Conservation (phyloP, 2,329 filamentous ascomycete species). For the Diaporthe nobilis region DNA sequence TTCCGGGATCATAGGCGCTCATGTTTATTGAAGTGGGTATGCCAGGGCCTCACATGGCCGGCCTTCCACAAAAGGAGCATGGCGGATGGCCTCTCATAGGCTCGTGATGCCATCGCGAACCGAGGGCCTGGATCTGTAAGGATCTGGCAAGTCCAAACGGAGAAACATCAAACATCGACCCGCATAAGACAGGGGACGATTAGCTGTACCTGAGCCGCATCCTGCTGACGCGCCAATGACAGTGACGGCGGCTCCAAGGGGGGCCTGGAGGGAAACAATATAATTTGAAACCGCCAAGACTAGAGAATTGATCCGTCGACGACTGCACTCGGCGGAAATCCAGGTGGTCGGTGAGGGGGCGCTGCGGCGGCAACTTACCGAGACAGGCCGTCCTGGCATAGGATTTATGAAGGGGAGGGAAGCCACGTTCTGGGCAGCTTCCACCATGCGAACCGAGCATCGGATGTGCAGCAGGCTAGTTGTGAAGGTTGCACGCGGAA, state of each 20-base stretch:
- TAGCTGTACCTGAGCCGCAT: slow-evolving; percentile 39
- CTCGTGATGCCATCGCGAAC: slow-evolving; percentile 35
- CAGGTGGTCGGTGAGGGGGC: background rate
- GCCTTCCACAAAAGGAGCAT: slow-evolving; percentile 28
- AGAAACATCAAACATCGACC: slow-evolving; percentile 41
- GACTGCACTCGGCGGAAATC: background rate
- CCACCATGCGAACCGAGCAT: slow-evolving; percentile 12
- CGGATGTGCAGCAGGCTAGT: slow-evolving; percentile 7
- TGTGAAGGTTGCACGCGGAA: slow-evolving; percentile 17
- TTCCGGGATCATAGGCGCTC: slow-evolving; percentile 25
- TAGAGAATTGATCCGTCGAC: slow-evolving; percentile 39
- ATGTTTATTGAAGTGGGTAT: slow-evolving; percentile 35
- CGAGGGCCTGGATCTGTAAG: slow-evolving; percentile 27
- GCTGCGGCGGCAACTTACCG: slow-evolving; percentile 15
- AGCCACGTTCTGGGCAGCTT: slow-evolving; percentile 1
- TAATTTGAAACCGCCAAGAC: slow-evolving; percentile 41
- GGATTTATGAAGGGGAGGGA: background rate
- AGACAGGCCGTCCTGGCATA: background rate
- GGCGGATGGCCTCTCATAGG: slow-evolving; percentile 25
- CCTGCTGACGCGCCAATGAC: slow-evolving; percentile 35
- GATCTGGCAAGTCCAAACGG: slow-evolving; percentile 27
- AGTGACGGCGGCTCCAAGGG: slow-evolving; percentile 5
- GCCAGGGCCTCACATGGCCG: slow-evolving; percentile 19
- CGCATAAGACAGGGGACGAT: slow-evolving; percentile 34
- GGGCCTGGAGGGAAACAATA: slow-evolving; percentile 32